These are phyloP conservation scores for Lomentospora prolificans DNA, from an alignment of 2,329 filamentous ascomycete genomes.

Conservation along the genomic window DNA sequence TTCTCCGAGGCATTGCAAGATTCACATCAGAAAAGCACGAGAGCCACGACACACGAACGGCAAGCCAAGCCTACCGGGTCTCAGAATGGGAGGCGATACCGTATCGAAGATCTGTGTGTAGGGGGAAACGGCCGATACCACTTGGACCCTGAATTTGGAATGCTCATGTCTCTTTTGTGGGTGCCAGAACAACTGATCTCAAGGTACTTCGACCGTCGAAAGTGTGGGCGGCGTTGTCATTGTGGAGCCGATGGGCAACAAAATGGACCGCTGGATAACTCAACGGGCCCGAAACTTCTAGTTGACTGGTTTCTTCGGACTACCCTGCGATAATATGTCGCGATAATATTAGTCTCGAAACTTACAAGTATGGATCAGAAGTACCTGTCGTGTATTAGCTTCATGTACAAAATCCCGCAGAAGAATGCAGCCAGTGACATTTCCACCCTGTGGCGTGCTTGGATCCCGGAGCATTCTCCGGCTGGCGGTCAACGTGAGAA, in stretches of 20 bases:
- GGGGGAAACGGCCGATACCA: not conserved
- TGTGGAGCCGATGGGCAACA: not conserved
- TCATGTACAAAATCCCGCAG: not conserved
- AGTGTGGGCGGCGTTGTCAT: not conserved
- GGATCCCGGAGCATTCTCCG: not conserved
- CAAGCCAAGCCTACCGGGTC: not conserved
- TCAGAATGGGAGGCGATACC: not conserved
- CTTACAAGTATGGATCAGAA: not conserved
- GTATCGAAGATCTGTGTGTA: not conserved
- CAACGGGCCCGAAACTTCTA: too few species aligned
- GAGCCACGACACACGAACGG: not conserved
- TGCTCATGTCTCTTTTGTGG: not conserved
- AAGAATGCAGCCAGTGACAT: not conserved
- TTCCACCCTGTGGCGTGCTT: not conserved
- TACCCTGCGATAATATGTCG: too few species aligned
- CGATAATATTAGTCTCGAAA: not conserved
- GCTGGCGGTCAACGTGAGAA: not conserved
- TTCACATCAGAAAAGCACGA: not conserved
- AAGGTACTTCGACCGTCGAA: not conserved
- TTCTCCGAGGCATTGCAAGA: conserved; percentile 1
- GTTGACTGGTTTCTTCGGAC: too few species aligned
- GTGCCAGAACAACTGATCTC: too few species aligned
- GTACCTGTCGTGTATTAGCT: not conserved
- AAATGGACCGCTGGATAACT: too few species aligned
- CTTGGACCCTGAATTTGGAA: not conserved